Evolutionary conservation across 768 basidiomycete species (phyloP).

Genomic region (Brasilioporus rufonigricans): DNA sequence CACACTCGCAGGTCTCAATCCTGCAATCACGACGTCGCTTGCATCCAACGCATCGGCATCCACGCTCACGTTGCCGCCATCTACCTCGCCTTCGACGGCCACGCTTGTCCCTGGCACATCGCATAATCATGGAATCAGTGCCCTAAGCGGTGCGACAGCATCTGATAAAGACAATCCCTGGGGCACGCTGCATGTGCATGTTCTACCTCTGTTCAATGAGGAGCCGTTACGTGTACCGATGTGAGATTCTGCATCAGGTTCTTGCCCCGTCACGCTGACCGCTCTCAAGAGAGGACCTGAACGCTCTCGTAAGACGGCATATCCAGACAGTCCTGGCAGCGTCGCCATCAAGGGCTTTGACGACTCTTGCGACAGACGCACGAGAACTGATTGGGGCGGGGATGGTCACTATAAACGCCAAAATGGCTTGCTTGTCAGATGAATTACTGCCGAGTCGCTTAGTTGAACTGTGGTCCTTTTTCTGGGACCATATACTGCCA

Average conservation of each 20-base stretch:
- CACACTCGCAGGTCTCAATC: conserved; percentile 53
- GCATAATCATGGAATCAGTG: conserved; percentile 24
- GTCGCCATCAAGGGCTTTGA: conserved; percentile 70
- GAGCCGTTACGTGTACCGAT: conserved; percentile 84
- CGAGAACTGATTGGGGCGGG: conserved; percentile 81
- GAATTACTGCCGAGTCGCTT: conserved; percentile 72
- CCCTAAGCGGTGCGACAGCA: conserved; percentile 24
- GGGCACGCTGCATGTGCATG: conserved; percentile 80
- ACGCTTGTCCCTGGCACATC: conserved; percentile 34
- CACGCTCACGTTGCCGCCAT: conserved; percentile 41
- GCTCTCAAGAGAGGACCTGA: conserved; percentile 77
- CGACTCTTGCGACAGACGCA: conserved; percentile 73
- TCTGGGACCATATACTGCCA: conserved; percentile 86
- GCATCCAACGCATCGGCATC: conserved; percentile 47
- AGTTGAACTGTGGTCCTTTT: conserved; percentile 90
- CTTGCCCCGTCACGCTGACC: conserved; percentile 8
- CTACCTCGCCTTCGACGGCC: conserved; percentile 36
- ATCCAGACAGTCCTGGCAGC: conserved; percentile 71
- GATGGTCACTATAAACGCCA: conserved; percentile 91
- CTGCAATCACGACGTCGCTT: conserved; percentile 38
- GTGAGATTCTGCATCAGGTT: conserved; percentile 38
- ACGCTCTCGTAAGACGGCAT: conserved; percentile 75
- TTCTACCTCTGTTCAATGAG: conserved; percentile 89
- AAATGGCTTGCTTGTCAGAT: conserved; percentile 73
- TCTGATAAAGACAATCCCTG: conserved; percentile 67